Base-by-base conservation (phyloP, 2,329 filamentous ascomycete genomes). In the Neofusicoccum cordaticola region DNA sequence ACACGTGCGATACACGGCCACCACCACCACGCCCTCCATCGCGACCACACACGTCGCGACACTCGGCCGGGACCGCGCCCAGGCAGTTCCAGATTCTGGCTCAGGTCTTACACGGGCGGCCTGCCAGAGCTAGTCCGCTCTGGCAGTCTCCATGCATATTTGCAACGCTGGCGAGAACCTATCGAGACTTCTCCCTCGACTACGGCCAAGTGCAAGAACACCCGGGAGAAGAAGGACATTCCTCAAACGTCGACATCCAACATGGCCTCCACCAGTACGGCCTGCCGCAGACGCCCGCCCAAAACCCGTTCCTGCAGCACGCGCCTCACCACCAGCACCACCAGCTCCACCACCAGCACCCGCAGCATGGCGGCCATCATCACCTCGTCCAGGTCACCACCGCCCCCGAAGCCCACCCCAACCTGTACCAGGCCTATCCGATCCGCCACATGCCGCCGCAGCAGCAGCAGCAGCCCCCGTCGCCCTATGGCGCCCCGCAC, bases 141-240 rank as follows among this genome's bases (percentile, higher is more conserved):
- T 80, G 79, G 80, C 79, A 81, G 79, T 78, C 78, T 80, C 76
- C 75, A 81, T 80, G 78, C 78, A 77, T 77, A 78, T 74, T 80
- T 73, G 80, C 80, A 80, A 81, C 74, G 74, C 79, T 82, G 79
- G 80, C 80, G 78, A 78, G 73, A 70, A 72, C 79, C 74, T 71
- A 74, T 73, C 74, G 79, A 75, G 78, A 79, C 72, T 78, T 76
- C 70, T 76, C 75, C 74, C 79, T 81, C 76, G 77, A 80, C 75
- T 80, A 81, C 76, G 71, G 68, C 69, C 41, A 37, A 35, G 74
- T 77, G 71, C 75, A 75, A 75, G 77, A 75, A 71, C 75, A 79
- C 71, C 71, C 78, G 72, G 76, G 75, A 73, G 76, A 78, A 72
- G 75, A 77, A 71, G 70, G 76, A 65, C 74, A 75, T 71, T 75